Percentiles rank a stretch among this genome's conserved stretches.
phyloP scores from a whole-genome alignment of 1,284 basidiomycete genomes.

The Laetiporus sulphureus region DNA sequence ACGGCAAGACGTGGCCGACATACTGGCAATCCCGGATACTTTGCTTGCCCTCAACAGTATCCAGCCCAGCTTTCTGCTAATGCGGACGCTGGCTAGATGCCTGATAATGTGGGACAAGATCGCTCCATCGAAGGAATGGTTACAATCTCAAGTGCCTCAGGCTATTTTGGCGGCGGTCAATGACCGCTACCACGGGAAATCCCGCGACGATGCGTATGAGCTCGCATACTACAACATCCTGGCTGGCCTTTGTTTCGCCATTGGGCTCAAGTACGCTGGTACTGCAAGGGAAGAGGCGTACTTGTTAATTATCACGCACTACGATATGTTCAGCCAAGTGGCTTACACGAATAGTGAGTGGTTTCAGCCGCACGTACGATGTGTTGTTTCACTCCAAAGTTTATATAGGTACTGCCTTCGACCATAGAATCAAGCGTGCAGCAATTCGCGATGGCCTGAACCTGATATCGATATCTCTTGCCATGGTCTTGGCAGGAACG shows the following conservation, averaged over 20 bases:
- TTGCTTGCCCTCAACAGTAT: slow-evolving; percentile 75
- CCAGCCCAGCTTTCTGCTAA: slow-evolving; percentile 81
- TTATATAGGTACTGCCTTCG: slow-evolving; percentile 72
- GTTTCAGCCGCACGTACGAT: slow-evolving; percentile 21
- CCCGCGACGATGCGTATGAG: slow-evolving; percentile 72
- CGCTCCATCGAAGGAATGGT: slow-evolving; percentile 70
- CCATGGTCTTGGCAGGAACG: slow-evolving; percentile 94
- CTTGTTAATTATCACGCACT: slow-evolving; percentile 72
- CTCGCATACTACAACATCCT: slow-evolving; percentile 86
- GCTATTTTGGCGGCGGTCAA: slow-evolving; percentile 61
- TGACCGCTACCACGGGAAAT: slow-evolving; percentile 39
- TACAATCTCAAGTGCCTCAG: slow-evolving; percentile 67
- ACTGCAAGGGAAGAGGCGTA: slow-evolving; percentile 87
- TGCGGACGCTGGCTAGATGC: slow-evolving; percentile 73
- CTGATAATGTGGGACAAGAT: slow-evolving; percentile 89
- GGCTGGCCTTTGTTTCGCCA: slow-evolving; percentile 85
- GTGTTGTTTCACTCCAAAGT: too few species aligned
- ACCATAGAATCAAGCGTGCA: slow-evolving; percentile 79
- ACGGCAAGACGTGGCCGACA: slow-evolving; percentile 78
- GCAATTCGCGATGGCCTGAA: slow-evolving; percentile 88
- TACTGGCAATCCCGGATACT: slow-evolving; percentile 80
- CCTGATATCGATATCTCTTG: slow-evolving; percentile 78
- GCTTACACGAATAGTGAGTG: slow-evolving; percentile 59
- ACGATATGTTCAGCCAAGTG: slow-evolving; percentile 69
- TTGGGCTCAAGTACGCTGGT: slow-evolving; percentile 92